Evolutionary conservation across 2,329 filamentous ascomycete genomes (phyloP).

Genomic region (Penicillium expansum): DNA sequence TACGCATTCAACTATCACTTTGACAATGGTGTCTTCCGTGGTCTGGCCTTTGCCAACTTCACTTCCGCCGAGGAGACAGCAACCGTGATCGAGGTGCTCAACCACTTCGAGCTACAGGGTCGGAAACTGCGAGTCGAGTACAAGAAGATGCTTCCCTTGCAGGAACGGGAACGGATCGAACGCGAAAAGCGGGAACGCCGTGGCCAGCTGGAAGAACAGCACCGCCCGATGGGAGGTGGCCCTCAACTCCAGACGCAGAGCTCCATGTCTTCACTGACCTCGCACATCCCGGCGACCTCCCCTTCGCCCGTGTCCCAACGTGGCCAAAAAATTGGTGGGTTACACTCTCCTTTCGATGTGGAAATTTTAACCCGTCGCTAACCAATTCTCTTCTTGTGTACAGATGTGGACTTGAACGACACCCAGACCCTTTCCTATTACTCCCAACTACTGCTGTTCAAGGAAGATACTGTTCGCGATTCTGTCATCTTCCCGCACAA

Average conservation of each 20-base stretch:
- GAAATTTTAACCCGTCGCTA: conserved; percentile 3
- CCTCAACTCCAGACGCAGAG: conserved; percentile 75
- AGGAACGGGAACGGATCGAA: conserved; percentile 93
- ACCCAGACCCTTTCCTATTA: conserved; percentile 84
- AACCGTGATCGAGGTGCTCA: conserved; percentile 87
- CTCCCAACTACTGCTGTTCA: conserved; percentile 85
- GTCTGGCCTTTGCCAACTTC: conserved; percentile 96
- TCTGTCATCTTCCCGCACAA: conserved; percentile 79
- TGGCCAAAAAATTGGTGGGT: conserved; percentile 38
- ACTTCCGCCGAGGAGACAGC: conserved; percentile 92
- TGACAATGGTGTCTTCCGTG: conserved; percentile 94
- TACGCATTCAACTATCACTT: conserved; percentile 99
- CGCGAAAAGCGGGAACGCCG: conserved; percentile 94
- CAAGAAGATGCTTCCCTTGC: conserved; percentile 97
- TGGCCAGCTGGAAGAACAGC: conserved; percentile 95
- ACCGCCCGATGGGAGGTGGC: conserved; percentile 64
- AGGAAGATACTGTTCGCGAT: conserved; percentile 73
- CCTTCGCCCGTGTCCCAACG: conserved; percentile 65
- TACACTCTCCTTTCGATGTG: background rate
- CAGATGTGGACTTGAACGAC: conserved; percentile 86
- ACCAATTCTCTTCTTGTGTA: conserved; percentile 2
- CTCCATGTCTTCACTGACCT: conserved; percentile 76
- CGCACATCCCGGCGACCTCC: conserved; percentile 62
- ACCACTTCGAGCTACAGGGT: conserved; percentile 92
- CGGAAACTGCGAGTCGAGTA: conserved; percentile 95